A percentile compares a stretch with the other conserved stretches of the same genome.
Conservation (phyloP, 768 basidiomycete genomes). For the Candolleomyces eurysporus region DNA sequence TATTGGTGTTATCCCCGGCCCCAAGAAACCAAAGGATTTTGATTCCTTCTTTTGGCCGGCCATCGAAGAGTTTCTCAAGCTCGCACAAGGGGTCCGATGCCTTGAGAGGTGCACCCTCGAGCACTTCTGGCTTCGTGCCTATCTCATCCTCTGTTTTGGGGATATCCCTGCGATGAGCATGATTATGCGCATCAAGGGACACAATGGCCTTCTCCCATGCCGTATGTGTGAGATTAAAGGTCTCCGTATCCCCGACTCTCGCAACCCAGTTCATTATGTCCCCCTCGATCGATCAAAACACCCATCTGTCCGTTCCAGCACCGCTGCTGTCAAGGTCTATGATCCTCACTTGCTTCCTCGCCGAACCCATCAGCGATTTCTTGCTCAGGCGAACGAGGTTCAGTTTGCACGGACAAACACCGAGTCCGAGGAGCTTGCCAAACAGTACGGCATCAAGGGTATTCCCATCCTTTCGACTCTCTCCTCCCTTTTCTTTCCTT, state of each 20-base stretch:
- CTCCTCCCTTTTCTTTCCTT: conserved; percentile 31
- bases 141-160: conserved; percentile 17
- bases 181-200: conserved; percentile 37
- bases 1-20: conserved; percentile 37
- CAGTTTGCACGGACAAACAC: conserved; percentile 19
- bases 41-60: conserved; percentile 17
- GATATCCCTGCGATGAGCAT: conserved; percentile 20
- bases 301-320: conserved; percentile 12
- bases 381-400: conserved; percentile 21
- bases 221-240: conserved; percentile 34
- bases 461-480: conserved; percentile 28
- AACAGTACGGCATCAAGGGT: conserved; percentile 32
- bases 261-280: conserved; percentile 22
- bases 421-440: conserved; percentile 20
- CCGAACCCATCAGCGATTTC: conserved; percentile 27
- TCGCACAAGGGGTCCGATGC: conserved; percentile 33
- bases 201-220: conserved; percentile 34
- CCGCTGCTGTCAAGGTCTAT: conserved; percentile 10
- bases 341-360: conserved; percentile 32
- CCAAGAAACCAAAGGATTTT: conserved; percentile 15
- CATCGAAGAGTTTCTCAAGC: conserved; percentile 31
- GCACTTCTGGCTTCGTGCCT: conserved; percentile 16
- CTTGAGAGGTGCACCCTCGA: conserved; percentile 14
- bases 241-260: conserved; percentile 9
- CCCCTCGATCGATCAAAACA: conserved; percentile 23